phyloP scores from a whole-genome alignment of 345 rosid species.

The Chamaenerion angustifolium region DNA sequence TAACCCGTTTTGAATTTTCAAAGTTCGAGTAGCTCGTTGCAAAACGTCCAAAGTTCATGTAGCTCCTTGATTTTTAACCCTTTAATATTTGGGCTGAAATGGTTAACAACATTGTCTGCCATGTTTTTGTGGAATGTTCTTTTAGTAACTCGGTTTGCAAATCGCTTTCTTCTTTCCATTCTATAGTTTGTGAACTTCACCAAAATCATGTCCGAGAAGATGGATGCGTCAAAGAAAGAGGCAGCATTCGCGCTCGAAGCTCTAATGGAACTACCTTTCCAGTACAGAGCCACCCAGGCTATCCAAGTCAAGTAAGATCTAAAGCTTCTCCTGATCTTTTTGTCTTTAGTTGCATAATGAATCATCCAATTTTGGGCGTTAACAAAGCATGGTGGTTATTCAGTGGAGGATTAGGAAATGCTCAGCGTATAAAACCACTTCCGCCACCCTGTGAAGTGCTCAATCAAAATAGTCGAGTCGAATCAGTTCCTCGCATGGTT shows the following conservation, averaged over 20 bases:
- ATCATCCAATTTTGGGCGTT: constrained; percentile 6
- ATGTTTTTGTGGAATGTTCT: too few species aligned
- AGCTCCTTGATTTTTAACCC: too few species aligned
- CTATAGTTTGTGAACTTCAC: constrained; percentile 82
- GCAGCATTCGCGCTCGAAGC: constrained; percentile 88
- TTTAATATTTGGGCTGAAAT: too few species aligned
- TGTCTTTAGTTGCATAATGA: constrained; percentile 3
- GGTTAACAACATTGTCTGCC: too few species aligned
- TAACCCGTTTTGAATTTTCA: too few species aligned
- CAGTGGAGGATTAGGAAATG: constrained; percentile 22
- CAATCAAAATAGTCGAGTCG: constrained; percentile 44
- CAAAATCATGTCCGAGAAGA: constrained; percentile 64
- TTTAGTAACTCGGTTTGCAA: too few species aligned
- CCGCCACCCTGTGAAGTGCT: constrained; percentile 67
- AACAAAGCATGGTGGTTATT: constrained; percentile 12
- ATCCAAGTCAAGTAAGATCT: constrained; percentile 30
- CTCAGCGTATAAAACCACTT: constrained; percentile 31
- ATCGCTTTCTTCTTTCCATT: not conserved
- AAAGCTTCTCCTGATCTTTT: constrained; percentile 1
- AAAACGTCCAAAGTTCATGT: too few species aligned
- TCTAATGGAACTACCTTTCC: constrained; percentile 89
- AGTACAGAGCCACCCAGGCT: constrained; percentile 65
- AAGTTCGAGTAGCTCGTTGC: too few species aligned
- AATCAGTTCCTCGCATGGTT: constrained; percentile 18
- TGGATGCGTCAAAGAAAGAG: constrained; percentile 52